Percentiles rank a stretch among this genome's conserved stretches.
These are phyloP conservation scores for Croton setiger DNA, from an alignment of 441 rosid species.

Conservation along the genomic window DNA sequence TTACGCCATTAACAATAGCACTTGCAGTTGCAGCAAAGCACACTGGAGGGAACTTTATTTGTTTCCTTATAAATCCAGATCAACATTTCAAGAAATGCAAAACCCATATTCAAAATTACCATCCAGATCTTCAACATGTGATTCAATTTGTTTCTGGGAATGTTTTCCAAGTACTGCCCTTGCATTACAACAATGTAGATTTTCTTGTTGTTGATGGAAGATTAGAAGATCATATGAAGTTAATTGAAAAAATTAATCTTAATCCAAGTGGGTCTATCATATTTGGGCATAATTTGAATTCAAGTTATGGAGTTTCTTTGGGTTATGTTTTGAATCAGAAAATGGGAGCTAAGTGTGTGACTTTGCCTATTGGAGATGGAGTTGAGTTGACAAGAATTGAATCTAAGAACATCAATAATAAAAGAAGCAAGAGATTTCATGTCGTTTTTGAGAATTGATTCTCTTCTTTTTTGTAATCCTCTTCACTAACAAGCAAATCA, in stretches of 20 bases:
- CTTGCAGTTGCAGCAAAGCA: conserved; percentile 3
- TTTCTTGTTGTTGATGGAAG: conserved; percentile 17
- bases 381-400: conserved; percentile 30
- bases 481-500: not conserved
- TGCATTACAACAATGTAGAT: not conserved
- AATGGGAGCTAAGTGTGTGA: conserved; percentile 12
- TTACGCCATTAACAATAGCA: not conserved
- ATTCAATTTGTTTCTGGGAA: not conserved
- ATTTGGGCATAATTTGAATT: conserved; percentile 11
- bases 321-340: conserved; percentile 17
- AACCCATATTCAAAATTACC: not conserved
- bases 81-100: not conserved
- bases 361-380: conserved; percentile 28
- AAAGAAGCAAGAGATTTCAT: conserved; percentile 24
- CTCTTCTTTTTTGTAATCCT: not conserved
- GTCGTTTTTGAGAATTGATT: conserved; percentile 10
- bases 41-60: not conserved
- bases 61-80: not conserved
- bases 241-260: conserved; percentile 12
- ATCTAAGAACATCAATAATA: not conserved
- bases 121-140: not conserved
- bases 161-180: not conserved
- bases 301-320: conserved; percentile 3
- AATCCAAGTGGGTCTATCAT: conserved; percentile 13
- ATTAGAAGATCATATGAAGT: conserved; percentile 12